phyloP scores from a whole-genome alignment of 2,329 filamentous ascomycete genomes.

The Trichophyton equinum region DNA sequence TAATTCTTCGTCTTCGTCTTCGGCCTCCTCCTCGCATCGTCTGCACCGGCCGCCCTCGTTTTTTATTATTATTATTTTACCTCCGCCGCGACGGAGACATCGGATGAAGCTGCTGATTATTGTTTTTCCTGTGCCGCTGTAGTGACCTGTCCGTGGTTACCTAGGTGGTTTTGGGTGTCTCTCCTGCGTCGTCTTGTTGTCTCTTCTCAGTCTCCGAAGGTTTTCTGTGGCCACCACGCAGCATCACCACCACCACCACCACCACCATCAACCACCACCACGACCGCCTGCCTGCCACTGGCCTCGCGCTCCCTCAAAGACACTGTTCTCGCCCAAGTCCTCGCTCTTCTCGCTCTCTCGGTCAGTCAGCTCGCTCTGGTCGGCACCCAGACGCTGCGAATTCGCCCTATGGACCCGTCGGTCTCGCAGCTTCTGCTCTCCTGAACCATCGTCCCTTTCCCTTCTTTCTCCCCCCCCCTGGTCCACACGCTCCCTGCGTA shows the following conservation, averaged over 20 bases:
- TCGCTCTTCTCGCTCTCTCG: background rate
- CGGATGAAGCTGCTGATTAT: background rate
- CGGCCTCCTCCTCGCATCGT: too few relatives aligned
- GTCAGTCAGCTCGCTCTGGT: background rate
- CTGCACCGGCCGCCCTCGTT: too few relatives aligned
- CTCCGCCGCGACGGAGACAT: background rate
- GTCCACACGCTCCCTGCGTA: slow-evolving; percentile 1
- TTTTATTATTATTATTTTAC: background rate
- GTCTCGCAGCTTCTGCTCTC: slow-evolving; percentile 2
- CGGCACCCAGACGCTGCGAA: background rate
- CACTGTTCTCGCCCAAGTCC: too few relatives aligned
- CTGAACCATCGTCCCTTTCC: background rate
- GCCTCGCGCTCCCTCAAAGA: background rate
- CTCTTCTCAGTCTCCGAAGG: background rate
- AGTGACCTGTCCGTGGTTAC: too few relatives aligned
- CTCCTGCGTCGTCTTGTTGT: background rate
- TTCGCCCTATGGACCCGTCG: background rate
- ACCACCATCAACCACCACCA: too few relatives aligned
- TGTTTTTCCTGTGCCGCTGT: background rate
- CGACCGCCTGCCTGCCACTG: too few relatives aligned
- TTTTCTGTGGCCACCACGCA: background rate
- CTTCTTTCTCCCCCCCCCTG: too few relatives aligned
- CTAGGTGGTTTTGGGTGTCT: too few relatives aligned
- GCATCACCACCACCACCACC: too few relatives aligned
- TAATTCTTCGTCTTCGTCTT: background rate